Base-by-base conservation (phyloP, 345 rosid genomes). In the Salix dunnii region DNA sequence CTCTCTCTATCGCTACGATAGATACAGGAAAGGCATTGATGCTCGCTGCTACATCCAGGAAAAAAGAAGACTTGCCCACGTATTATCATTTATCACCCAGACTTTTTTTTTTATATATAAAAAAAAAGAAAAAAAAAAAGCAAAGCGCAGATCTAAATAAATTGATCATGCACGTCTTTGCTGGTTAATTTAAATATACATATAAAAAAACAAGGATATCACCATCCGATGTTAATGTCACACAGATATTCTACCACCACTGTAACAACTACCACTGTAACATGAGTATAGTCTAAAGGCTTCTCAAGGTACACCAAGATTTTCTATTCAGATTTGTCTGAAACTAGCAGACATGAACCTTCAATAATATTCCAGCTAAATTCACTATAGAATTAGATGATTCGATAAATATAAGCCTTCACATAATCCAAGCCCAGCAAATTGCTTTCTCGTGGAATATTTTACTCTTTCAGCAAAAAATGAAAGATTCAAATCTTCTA, bases 401-500 rank as follows among this genome's bases (percentile, higher is more conserved):
- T 36, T 8, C 10, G 70, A 55, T 63, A 60, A 68, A 81, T 42
- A 46, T 61, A 38, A 72, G 33, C 64, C 70, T 73, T 73, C 80
- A 67, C 77, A 80, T 40, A 78, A 68, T 72, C 78, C 83, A 74
- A 80, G 23, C 75, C 79, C 70, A 69, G 25, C 40, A 68, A 36
- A 67, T 33, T 40, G 40, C 66, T 51, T 25, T 14, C 23, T 55
- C 38, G 55, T 13, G 2, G 14, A 71, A 0, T 40, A 8, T 35
- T 14, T 60, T 65, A 61, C 25, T 70, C 18, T 48, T 43, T 1
- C 5, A 7, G 25, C 12, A 30, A 13, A 8, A 49, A 38, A 27
- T 51, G 65, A 48, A 42, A 67, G 73, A 71, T 75, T 77, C 78
- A 75, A 75, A 84, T 80, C 84, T 76, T 76, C 68, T 31, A 69